phyloP scores from a whole-genome alignment of 106 monocot genomes.

The Apostasia ramifera region DNA sequence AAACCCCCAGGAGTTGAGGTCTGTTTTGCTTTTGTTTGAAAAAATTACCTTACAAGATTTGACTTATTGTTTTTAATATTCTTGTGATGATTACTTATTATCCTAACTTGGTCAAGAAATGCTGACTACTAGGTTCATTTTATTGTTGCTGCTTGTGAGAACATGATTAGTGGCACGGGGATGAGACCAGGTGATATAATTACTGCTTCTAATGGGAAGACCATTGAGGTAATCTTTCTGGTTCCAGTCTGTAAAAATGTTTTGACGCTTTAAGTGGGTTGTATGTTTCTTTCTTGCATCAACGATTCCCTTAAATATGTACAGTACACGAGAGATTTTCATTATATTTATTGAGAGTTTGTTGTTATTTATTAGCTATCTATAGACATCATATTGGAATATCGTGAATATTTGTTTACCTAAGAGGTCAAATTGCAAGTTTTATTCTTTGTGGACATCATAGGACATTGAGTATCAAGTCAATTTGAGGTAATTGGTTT shows the following conservation, averaged over 20 bases:
- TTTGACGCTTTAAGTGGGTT: no score
- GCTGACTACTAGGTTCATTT: constrained; percentile 74
- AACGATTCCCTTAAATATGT: no score
- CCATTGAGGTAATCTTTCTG: constrained; percentile 65
- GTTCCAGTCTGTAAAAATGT: not conserved
- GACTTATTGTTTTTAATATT: not conserved
- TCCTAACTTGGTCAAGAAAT: not conserved
- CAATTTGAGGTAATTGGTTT: no score
- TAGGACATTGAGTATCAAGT: no score
- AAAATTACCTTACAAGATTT: not conserved
- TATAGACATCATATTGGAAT: no score
- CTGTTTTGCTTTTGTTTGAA: not conserved
- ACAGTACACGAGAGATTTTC: no score
- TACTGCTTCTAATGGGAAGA: constrained; percentile 96
- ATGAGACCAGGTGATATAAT: constrained; percentile 96
- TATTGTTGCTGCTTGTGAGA: constrained; percentile 97
- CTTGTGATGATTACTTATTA: not conserved
- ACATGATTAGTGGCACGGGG: constrained; percentile 96
- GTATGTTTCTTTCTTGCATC: no score
- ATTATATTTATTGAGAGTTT: no score
- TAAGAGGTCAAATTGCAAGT: no score
- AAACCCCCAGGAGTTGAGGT: constrained; percentile 92
- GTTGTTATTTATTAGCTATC: no score
- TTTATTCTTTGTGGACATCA: no score
- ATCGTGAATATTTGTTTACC: no score